A percentile compares a stretch with the other conserved stretches of the same genome.
Conservation (phyloP, 805 yeast genomes). For the Candida endomychidarum region DNA sequence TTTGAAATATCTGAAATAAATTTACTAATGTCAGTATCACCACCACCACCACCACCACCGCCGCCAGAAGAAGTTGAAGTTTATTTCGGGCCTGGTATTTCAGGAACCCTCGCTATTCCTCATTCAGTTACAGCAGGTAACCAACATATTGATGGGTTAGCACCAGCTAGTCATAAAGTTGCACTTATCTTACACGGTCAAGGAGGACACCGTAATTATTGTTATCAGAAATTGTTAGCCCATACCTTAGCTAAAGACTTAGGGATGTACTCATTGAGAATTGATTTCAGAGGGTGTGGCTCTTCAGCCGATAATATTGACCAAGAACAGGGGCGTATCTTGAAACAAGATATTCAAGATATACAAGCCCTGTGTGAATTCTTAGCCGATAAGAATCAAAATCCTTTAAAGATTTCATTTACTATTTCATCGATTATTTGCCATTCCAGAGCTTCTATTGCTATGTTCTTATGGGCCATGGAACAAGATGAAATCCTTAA, state of each 20-base stretch:
- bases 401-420: constrained; percentile 43
- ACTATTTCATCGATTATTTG: constrained; percentile 60
- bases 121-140: constrained; percentile 26
- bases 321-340: constrained; percentile 49
- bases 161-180: constrained; percentile 47
- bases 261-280: constrained; percentile 68
- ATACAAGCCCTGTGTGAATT: constrained; percentile 43
- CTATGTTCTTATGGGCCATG: constrained; percentile 72
- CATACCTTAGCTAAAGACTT: constrained; percentile 52
- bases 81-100: constrained; percentile 32
- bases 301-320: constrained; percentile 56
- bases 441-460: constrained; percentile 80
- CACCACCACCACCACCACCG: constrained; percentile 12
- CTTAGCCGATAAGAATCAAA: constrained; percentile 24
- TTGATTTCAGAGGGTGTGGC: constrained; percentile 88
- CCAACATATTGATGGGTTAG: constrained; percentile 25
- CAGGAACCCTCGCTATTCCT: constrained; percentile 41
- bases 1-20: too few relatives aligned
- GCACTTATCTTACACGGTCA: constrained; percentile 79
- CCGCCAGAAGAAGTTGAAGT: constrained; percentile 38
- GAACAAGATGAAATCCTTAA: constrained; percentile 38
- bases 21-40: not conserved
- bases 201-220: constrained; percentile 80
- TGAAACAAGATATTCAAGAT: constrained; percentile 69
- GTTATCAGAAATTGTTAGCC: constrained; percentile 68